These are phyloP conservation scores for Tricholoma sp. DNA, from an alignment of 768 basidiomycete species.

Conservation along the genomic window DNA sequence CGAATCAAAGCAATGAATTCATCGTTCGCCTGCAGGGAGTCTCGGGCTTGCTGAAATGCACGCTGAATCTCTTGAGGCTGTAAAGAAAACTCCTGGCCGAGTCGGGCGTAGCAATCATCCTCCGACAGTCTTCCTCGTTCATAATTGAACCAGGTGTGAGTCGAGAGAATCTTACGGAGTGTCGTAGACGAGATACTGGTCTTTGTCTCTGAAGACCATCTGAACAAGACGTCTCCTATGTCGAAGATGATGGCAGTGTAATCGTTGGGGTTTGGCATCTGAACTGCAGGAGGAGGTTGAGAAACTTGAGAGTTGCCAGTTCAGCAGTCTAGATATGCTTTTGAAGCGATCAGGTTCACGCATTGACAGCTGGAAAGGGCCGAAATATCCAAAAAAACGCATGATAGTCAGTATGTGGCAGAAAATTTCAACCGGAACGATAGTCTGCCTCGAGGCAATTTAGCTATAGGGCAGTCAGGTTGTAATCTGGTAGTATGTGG, in stretches of 20 bases:
- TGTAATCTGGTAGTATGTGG: neutral
- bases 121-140: slow-evolving; percentile 43
- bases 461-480: neutral
- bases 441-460: slow-evolving; percentile 16
- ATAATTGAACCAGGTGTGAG: slow-evolving; percentile 49
- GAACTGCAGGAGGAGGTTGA: neutral
- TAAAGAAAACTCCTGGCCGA: slow-evolving; percentile 35
- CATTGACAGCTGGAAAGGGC: slow-evolving; percentile 7
- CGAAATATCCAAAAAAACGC: neutral
- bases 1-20: slow-evolving; percentile 42
- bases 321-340: neutral
- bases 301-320: neutral
- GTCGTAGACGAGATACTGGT: slow-evolving; percentile 36
- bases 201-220: slow-evolving; percentile 44
- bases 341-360: slow-evolving; percentile 5
- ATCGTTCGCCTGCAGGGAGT: slow-evolving; percentile 40
- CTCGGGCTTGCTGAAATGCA: slow-evolving; percentile 44
- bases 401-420: slow-evolving; percentile 7
- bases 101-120: slow-evolving; percentile 35
- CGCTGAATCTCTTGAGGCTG: slow-evolving; percentile 32
- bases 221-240: slow-evolving; percentile 52
- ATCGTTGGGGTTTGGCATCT: slow-evolving; percentile 6
- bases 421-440: slow-evolving; percentile 11
- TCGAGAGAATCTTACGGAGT: slow-evolving; percentile 37
- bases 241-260: slow-evolving; percentile 44